Base-by-base conservation (phyloP, 2,329 filamentous ascomycete genomes). In the Akanthomyces dipterigenus region DNA sequence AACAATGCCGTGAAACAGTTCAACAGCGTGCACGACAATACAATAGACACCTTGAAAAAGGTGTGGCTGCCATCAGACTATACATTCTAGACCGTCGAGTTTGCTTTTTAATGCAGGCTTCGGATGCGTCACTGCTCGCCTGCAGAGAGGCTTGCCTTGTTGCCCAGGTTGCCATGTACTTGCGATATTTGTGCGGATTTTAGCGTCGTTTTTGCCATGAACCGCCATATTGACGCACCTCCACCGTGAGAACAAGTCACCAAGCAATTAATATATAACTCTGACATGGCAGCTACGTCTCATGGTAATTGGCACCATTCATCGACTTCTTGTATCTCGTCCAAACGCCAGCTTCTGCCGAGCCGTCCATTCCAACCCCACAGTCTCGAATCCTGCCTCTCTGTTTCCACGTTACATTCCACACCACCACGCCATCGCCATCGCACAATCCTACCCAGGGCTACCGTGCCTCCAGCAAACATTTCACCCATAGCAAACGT, bases 101-200 rank as follows among this genome's bases (percentile, higher is more conserved):
- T 7, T 9, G 31, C 8, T 34, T 7, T 9, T 7, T 9, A 9
- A 34, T 34, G 31, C 8, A 34, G 8, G 7, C 31, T 34, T 34
- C 31, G 7, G 31, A 34, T 34, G 11, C n/a, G 31, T 8, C 38
- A 22, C 53, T 11, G 38, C n/a, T 22, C 9, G 20, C 31, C 9
- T 49, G 55, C 55, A 59, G 36, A n/a, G 43, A 7, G 50, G 50
- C 50, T 53, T 7, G 31, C 31, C 31, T 34, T 7, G 34, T 8
- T 14, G 20, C 50, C 34, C 36, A 26, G 9, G 54, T n/a, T n/a
- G n/a, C n/a, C n/a, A n/a, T n/a, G n/a, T 59, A 59, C 56, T 66
- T 72, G 70, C 69, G 71, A 71, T 57, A 72, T 72, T 73, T 74
- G 71, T 74, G 72, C 72, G 67, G 68, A 64, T 72, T 73, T 69